These are phyloP conservation scores for Candida krabiensis DNA, from an alignment of 805 yeast species.

Conservation along the genomic window DNA sequence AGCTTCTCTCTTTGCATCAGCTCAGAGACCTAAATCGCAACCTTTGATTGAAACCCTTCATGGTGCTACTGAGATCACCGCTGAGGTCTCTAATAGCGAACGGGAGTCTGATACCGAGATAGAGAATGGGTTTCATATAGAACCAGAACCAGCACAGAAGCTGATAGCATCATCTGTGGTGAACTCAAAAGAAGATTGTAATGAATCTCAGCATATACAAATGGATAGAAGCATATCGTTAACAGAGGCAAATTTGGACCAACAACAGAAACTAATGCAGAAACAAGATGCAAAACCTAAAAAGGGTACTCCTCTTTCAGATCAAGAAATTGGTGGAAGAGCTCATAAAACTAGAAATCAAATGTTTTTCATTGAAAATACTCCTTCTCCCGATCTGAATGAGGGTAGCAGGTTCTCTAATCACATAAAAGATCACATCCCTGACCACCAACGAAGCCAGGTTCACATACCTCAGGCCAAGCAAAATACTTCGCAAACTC, in stretches of 20 bases:
- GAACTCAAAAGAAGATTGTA: conserved; percentile 10
- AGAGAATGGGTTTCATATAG: conserved; percentile 3
- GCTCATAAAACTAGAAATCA: conserved; percentile 10
- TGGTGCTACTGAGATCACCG: conserved; percentile 28
- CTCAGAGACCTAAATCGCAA: conserved; percentile 9
- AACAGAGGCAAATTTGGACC: conserved; percentile 16
- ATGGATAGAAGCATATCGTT: too few relatives aligned
- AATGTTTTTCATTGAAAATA: conserved; percentile 34
- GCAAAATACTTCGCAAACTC: too few relatives aligned
- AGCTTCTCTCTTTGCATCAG: conserved; percentile 2
- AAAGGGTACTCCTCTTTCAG: conserved; percentile 1
- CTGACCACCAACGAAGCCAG: too few relatives aligned
- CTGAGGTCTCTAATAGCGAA: conserved; percentile 27
- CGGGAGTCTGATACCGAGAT: conserved; percentile 18
- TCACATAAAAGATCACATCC: neutral
- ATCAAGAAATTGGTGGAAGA: neutral
- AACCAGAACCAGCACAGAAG: neutral
- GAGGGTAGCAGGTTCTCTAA: conserved; percentile 9
- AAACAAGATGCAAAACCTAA: conserved; percentile 4
- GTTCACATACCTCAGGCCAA: too few relatives aligned
- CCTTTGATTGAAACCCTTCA: conserved; percentile 18
- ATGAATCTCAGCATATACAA: too few relatives aligned
- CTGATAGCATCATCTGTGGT: conserved; percentile 9
- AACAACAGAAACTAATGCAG: conserved; percentile 14
- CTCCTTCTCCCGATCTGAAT: conserved; percentile 30